phyloP scores from a whole-genome alignment of 495 filamentous ascomycete genomes.

The Aspergillus diversus region DNA sequence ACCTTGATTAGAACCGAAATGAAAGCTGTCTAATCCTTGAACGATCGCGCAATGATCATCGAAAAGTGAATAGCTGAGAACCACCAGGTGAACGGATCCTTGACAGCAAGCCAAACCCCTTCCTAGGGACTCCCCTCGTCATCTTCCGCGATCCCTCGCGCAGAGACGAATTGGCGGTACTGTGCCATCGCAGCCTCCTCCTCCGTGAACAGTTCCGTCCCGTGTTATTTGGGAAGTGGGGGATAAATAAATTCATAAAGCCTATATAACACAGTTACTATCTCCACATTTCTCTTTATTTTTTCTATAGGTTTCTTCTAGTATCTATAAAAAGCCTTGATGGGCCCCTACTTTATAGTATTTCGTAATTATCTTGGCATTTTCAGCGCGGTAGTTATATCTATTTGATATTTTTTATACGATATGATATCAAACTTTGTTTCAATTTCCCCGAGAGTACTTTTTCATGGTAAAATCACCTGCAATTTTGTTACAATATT shows the following conservation, averaged over 20 bases:
- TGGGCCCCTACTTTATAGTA: no score
- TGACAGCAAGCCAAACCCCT: conserved; percentile 15
- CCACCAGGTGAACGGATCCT: conserved; percentile 21
- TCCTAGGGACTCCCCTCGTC: conserved; percentile 16
- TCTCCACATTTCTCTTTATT: no score
- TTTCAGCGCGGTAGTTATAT: no score
- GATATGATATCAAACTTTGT: conserved; percentile 1
- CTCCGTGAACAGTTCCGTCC: conserved; percentile 14
- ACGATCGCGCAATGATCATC: conserved; percentile 19
- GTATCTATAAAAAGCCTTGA: no score
- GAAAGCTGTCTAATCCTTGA: conserved; percentile 24
- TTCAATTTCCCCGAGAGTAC: background rate
- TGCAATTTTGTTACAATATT: conserved; percentile 5
- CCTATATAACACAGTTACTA: no score
- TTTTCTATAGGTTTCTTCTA: no score
- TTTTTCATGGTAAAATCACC: conserved; percentile 1
- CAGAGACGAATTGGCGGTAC: conserved; percentile 19
- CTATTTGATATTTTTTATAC: no score
- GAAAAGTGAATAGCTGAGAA: conserved; percentile 19
- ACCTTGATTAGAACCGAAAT: conserved; percentile 16
- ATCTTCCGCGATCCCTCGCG: conserved; percentile 13
- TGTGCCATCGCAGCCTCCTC: conserved; percentile 20
- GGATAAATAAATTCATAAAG: no score
- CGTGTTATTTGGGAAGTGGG: conserved; percentile 19
- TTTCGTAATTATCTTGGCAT: no score